phyloP scores from a whole-genome alignment of 805 yeast species.

The Diddensiella transvaalensis region DNA sequence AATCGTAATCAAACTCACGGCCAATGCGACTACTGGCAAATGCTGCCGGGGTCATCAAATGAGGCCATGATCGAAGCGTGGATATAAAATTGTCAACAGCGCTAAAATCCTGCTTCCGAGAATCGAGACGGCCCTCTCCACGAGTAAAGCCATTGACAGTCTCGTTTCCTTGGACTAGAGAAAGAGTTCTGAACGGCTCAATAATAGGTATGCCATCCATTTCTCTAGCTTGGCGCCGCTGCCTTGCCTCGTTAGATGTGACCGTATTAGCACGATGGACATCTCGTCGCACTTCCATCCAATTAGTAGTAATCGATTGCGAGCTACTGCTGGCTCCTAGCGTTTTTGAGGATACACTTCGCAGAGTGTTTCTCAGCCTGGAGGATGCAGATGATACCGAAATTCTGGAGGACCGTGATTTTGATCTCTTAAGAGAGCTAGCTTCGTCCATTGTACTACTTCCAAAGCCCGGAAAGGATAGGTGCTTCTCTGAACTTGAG shows the following conservation, averaged over 20 bases:
- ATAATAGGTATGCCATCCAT: conserved; percentile 56
- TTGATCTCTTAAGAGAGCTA: conserved; percentile 17
- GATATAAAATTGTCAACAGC: conserved; percentile 30
- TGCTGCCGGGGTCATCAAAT: conserved; percentile 47
- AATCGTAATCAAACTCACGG: conserved; percentile 46
- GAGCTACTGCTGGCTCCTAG: conserved; percentile 2
- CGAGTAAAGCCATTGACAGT: conserved; percentile 22
- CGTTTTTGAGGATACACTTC: conserved; percentile 16
- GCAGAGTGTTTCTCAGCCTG: conserved; percentile 6
- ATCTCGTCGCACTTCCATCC: conserved; percentile 57
- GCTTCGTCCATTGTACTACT: conserved; percentile 4
- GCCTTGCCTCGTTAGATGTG: conserved; percentile 62
- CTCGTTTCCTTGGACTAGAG: conserved; percentile 26
- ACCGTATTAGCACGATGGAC: conserved; percentile 70
- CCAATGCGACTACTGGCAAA: conserved; percentile 54
- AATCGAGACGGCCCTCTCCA: conserved; percentile 19
- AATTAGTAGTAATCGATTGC: conserved; percentile 24
- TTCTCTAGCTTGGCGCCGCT: conserved; percentile 53
- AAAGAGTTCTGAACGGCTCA: conserved; percentile 47
- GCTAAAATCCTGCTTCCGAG: conserved; percentile 21
- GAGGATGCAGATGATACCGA: conserved; percentile 19
- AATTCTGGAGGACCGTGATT: conserved; percentile 23
- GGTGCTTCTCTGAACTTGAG: background rate
- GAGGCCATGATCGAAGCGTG: conserved; percentile 36
- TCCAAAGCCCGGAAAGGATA: conserved; percentile 1